phyloP scores from a whole-genome alignment of 2,329 filamentous ascomycete genomes.

The Colletotrichum limetticola region DNA sequence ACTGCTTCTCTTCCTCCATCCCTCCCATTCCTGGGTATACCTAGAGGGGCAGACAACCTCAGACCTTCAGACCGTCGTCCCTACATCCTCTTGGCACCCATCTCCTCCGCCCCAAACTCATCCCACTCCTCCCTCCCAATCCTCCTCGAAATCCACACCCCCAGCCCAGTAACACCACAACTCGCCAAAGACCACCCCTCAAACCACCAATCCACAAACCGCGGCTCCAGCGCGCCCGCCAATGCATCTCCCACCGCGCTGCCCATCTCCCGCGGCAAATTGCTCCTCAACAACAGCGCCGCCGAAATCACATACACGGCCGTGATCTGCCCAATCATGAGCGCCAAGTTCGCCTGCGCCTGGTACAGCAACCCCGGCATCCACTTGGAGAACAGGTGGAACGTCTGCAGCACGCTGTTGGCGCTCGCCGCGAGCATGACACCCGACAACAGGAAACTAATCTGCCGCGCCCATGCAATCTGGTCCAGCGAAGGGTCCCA shows the following conservation, averaged over 20 bases:
- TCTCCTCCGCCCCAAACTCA: constrained; percentile 72
- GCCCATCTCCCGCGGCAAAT: constrained; percentile 81
- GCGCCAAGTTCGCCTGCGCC: constrained; percentile 80
- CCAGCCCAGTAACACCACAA: constrained; percentile 72
- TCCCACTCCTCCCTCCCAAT: constrained; percentile 69
- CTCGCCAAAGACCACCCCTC: constrained; percentile 85
- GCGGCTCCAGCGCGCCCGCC: constrained; percentile 77
- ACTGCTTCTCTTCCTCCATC: neutral
- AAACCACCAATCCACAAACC: constrained; percentile 85
- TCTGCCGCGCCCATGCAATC: constrained; percentile 84
- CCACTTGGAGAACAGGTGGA: constrained; percentile 82
- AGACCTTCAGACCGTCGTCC: too few relatives aligned
- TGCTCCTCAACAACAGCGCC: constrained; percentile 80
- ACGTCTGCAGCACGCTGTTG: constrained; percentile 86
- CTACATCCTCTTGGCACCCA: constrained; percentile 48
- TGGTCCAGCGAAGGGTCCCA: constrained; percentile 87
- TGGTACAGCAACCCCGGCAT: constrained; percentile 77
- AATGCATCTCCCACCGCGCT: constrained; percentile 82
- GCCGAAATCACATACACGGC: constrained; percentile 89
- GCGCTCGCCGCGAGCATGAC: constrained; percentile 86
- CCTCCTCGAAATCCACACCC: constrained; percentile 78
- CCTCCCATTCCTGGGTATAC: neutral
- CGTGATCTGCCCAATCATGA: constrained; percentile 82
- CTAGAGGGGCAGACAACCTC: too few relatives aligned
- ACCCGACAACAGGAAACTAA: constrained; percentile 84